Conservation (phyloP, 306 rosid species). For the Lupinus albus region DNA sequence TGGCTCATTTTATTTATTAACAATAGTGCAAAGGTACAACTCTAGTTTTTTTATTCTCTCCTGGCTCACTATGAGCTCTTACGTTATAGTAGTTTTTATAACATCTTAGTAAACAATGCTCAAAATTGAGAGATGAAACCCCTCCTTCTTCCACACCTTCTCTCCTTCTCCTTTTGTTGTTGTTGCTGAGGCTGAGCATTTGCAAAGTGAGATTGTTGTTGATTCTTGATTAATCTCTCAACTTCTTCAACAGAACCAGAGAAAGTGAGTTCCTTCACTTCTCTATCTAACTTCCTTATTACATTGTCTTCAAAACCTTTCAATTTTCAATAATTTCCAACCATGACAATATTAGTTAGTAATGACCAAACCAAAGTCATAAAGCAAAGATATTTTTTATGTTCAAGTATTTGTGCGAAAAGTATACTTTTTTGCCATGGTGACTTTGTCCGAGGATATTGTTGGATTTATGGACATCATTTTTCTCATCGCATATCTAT, state of each 20-base stretch:
- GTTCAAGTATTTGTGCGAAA: no score
- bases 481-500: no score
- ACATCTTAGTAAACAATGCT: background rate
- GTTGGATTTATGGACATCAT: no score
- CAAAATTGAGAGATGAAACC: conserved; percentile 35
- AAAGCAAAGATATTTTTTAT: no score
- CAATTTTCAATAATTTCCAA: conserved; percentile 7
- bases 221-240: conserved; percentile 37
- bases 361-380: no score
- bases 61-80: no score
- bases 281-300: conserved; percentile 38
- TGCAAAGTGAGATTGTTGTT: conserved; percentile 45
- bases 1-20: no score
- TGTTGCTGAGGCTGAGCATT: conserved; percentile 35
- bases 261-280: conserved; percentile 41
- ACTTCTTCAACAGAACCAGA: conserved; percentile 36
- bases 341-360: background rate
- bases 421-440: no score
- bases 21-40: no score
- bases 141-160: background rate
- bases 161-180: background rate
- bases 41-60: no score
- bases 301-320: conserved; percentile 47
- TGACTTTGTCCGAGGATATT: no score
- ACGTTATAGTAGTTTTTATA: no score